Evolutionary conservation across 352 stramenopile genomes (phyloP), one percentile per base, ranked within the genome.

Genomic region (Lagenidium giganteum): DNA sequence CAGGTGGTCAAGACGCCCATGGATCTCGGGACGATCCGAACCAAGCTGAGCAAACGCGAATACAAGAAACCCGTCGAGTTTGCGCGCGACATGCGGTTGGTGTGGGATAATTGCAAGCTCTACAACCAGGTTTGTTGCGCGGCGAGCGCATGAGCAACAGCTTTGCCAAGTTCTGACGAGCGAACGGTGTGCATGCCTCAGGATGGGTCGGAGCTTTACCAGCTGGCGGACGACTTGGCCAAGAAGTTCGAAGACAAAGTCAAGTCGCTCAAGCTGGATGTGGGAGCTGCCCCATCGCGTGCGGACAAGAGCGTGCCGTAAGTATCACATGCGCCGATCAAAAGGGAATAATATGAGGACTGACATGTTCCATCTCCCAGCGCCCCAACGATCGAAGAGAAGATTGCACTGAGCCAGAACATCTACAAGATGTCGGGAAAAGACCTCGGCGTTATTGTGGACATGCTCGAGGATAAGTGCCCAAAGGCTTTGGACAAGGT

Each of bases 1-100:
- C 68, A 93, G 50, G 70, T 95, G 36, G 79, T 97, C 26, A 97
- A 96, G 52, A 72, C 79, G 47, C 88, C 88, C 27, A 96, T 96
- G 85, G 88, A 97, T 57, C 66, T 97, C 24, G 85, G 85, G 30
- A 95, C 88, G 22, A 83, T 97, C 31, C 79, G 77, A 46, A 60
- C 8, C 38, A 92, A 89, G 56, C 57, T 94, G 9, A 54, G 37
- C 47, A 91, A 89, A 57, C 76, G 71, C 26, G 79, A 92, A 51
- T 92, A 94, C 75, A 87, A 88, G 50, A 93, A 90, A 35, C 52
- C 72, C n/a, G 51, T 51, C 18, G 79, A 90, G 34, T 92, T 94
- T 77, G 78, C 78, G 21, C 66, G 67, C 22, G 82, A 94, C 47
- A 83, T 91, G 72, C 79, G 82, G 2, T 61, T 94, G 47, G 77